Evolutionary conservation across 2,329 filamentous ascomycete species (phyloP), one percentile per base, ranked within the genome.

Genomic region (Fusarium drepaniforme): DNA sequence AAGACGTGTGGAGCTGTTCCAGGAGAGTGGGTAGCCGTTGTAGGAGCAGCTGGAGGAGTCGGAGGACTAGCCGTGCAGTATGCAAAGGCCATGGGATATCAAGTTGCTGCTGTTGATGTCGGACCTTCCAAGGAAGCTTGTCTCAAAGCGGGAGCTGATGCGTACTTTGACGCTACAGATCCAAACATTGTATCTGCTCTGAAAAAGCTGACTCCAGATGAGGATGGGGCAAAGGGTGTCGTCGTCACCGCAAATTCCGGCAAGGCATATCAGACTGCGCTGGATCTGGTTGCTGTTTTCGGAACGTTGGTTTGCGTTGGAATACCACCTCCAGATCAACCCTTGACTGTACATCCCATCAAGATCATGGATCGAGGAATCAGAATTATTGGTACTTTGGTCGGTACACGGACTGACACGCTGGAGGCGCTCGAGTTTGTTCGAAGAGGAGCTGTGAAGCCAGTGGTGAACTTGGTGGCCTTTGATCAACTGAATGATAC

Each of bases 341-440:
- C 35, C 1, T 73, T 82, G 16, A 68, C 42, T 5, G 70, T 85
- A 6, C 83, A 85, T 58, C 84, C 85, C 3, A 46, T 83, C 1
- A 77, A 71, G 11, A 74, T 85, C 2, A 83, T 86, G 15, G 79
- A 80, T 8, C 77, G 74, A 4, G 84, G 84, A 0, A 82, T 81
- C 64, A 78, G 68, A n/a, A 65, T 86, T 0, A 67, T 82, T 13
- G 84, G 83, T 0, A 82, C 82, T 0, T 56, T 80, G 9, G 83
- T 85, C 1, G 84, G 84, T 0, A 84, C 82, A 6, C 72, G 82
- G 15, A 73, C 73, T 3, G 84, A 86, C 61, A 84, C 84, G 0
- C 64, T 83, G 0, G 84, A 86, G 66, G 85, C 85, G 1, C 75
- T 86, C 1, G 83, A 84, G 11, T 86, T 86, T 71, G 84, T 86